Conservation (phyloP, 2,329 filamentous ascomycete species). For the Fusarium incarnatum region DNA sequence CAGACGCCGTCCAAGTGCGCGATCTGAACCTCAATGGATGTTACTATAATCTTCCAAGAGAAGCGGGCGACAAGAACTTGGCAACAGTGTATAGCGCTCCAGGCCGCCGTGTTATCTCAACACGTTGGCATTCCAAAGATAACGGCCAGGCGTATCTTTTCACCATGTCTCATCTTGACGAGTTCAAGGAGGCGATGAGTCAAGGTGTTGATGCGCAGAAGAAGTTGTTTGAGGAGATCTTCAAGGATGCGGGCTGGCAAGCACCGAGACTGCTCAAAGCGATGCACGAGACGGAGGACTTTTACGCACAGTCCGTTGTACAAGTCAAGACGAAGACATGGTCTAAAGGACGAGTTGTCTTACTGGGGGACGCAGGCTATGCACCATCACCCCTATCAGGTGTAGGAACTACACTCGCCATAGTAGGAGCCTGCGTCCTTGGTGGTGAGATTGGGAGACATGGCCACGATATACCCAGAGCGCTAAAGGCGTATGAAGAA, state of each 20-base stretch:
- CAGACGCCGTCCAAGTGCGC: slow-evolving; percentile 17
- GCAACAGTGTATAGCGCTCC: slow-evolving; percentile 27
- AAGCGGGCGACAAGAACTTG: slow-evolving; percentile 15
- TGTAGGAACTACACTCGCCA: slow-evolving; percentile 59
- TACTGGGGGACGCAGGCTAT: slow-evolving; percentile 63
- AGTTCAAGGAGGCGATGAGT: slow-evolving; percentile 40
- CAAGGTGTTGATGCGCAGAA: slow-evolving; percentile 52
- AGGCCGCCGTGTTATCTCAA: slow-evolving; percentile 24
- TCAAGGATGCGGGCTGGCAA: slow-evolving; percentile 61
- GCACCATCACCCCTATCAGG: slow-evolving; percentile 60
- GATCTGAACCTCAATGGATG: slow-evolving; percentile 23
- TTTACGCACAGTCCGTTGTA: slow-evolving; percentile 57
- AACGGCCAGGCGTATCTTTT: slow-evolving; percentile 47
- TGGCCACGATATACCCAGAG: slow-evolving; percentile 43
- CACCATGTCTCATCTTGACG: slow-evolving; percentile 47
- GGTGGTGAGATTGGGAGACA: slow-evolving; percentile 57
- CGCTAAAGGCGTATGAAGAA: slow-evolving; percentile 55
- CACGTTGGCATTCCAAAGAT: slow-evolving; percentile 28
- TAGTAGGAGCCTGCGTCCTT: slow-evolving; percentile 62
- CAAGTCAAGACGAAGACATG: slow-evolving; percentile 56
- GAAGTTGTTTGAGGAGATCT: slow-evolving; percentile 53
- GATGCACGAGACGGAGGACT: slow-evolving; percentile 54
- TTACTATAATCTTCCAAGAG: slow-evolving; percentile 18
- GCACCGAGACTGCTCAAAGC: slow-evolving; percentile 51
- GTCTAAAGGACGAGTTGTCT: slow-evolving; percentile 53